Conservation (phyloP, 305 asterid species). For the Solanum aculeatissimum region DNA sequence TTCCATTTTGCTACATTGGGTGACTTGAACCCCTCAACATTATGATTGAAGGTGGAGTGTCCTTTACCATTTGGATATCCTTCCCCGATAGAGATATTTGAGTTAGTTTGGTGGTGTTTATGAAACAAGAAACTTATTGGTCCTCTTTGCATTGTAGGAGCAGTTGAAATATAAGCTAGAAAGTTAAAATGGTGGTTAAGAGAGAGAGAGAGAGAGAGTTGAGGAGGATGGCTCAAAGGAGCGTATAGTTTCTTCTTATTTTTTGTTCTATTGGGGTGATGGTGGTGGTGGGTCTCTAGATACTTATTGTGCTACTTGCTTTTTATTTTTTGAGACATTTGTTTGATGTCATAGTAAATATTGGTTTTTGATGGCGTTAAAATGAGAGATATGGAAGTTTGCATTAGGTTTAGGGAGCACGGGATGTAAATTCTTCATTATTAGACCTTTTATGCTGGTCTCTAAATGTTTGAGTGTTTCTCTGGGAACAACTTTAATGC, state of each 20-base stretch:
- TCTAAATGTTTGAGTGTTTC: background rate
- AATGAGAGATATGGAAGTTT: background rate
- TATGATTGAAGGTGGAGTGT: background rate
- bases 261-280: background rate
- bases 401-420: background rate
- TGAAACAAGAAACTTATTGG: background rate
- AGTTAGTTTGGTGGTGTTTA: background rate
- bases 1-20: background rate
- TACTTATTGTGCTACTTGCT: background rate
- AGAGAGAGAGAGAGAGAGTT: background rate
- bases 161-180: background rate
- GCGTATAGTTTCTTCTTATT: background rate
- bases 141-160: background rate
- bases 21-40: background rate
- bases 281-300: background rate
- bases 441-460: background rate
- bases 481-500: background rate
- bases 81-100: background rate
- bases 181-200: background rate
- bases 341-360: background rate
- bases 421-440: background rate
- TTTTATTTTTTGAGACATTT: background rate
- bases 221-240: background rate
- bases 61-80: background rate
- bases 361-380: background rate